phyloP scores from a whole-genome alignment of 805 yeast species.

The Kazachstania martiniae region DNA sequence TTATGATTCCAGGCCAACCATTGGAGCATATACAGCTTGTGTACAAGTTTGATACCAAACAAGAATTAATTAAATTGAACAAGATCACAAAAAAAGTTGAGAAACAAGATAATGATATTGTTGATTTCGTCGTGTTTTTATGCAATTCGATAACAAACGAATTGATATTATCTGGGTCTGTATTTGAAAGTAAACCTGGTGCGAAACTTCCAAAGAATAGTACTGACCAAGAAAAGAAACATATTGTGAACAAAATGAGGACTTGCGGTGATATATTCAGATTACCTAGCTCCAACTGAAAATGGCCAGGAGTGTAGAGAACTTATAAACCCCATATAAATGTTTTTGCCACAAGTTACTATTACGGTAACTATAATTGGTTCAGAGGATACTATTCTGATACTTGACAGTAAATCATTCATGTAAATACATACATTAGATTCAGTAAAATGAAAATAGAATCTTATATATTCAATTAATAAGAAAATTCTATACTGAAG shows the following conservation, averaged over 20 bases:
- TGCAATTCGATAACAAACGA: conserved; percentile 51
- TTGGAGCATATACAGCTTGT: conserved; percentile 47
- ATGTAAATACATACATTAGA: too few species aligned
- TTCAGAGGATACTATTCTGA: too few species aligned
- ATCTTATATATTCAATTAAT: too few species aligned
- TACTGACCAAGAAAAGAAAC: conserved; percentile 17
- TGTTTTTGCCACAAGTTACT: too few species aligned
- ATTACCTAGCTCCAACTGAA: conserved; percentile 1
- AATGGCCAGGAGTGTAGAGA: background rate
- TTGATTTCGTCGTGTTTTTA: conserved; percentile 51
- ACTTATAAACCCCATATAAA: too few species aligned
- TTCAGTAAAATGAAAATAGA: too few species aligned
- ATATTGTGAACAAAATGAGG: conserved; percentile 23
- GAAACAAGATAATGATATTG: conserved; percentile 40
- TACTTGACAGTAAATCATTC: too few species aligned
- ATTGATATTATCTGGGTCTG: conserved; percentile 51
- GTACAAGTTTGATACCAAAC: conserved; percentile 53
- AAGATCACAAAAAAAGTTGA: conserved; percentile 35
- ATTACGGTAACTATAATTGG: too few species aligned
- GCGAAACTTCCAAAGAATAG: conserved; percentile 28
- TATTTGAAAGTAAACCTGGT: conserved; percentile 46
- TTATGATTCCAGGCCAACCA: conserved; percentile 48
- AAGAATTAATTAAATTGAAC: conserved; percentile 42
- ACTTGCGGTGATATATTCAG: conserved; percentile 25
- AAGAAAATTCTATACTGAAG: too few species aligned